A percentile compares a stretch with the other conserved stretches of the same genome.
Conservation (phyloP, 202 grass and related monocot genomes). For the Setaria viridis region DNA sequence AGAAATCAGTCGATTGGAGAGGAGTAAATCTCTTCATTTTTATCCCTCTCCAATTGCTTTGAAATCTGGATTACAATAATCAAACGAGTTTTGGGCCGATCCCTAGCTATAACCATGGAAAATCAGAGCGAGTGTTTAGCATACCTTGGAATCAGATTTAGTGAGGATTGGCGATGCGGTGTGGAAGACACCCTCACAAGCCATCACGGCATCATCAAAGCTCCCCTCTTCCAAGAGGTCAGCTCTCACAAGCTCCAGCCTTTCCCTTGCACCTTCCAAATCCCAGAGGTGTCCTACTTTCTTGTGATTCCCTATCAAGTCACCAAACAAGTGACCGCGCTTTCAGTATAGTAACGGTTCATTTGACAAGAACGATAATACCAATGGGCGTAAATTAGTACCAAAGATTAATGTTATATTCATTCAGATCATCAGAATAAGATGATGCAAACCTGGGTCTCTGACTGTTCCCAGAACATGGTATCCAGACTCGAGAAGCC, state of each 20-base stretch:
- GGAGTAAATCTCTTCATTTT: background rate
- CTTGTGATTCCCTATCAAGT: constrained; percentile 63
- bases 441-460: constrained; percentile 64
- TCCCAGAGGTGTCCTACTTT: constrained; percentile 86
- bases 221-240: constrained; percentile 85
- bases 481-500: constrained; percentile 82
- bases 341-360: constrained; percentile 12
- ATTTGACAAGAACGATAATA: background rate
- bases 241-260: constrained; percentile 76
- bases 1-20: too few species aligned
- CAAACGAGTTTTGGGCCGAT: background rate
- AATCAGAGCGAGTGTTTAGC: constrained; percentile 1
- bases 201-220: constrained; percentile 80
- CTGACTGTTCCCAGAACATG: constrained; percentile 82
- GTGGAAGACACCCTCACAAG: constrained; percentile 85
- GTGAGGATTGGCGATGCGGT: constrained; percentile 71
- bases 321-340: constrained; percentile 4
- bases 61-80: background rate
- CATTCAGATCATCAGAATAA: constrained; percentile 15
- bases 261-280: constrained; percentile 74
- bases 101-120: background rate
- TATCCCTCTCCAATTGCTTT: background rate
- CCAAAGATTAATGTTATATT: background rate
- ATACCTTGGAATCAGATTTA: constrained; percentile 72
- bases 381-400: background rate